Percentiles rank a stretch among this genome's conserved stretches.
phyloP scores from a whole-genome alignment of 768 basidiomycete genomes.

The Psilocybe azurescens region DNA sequence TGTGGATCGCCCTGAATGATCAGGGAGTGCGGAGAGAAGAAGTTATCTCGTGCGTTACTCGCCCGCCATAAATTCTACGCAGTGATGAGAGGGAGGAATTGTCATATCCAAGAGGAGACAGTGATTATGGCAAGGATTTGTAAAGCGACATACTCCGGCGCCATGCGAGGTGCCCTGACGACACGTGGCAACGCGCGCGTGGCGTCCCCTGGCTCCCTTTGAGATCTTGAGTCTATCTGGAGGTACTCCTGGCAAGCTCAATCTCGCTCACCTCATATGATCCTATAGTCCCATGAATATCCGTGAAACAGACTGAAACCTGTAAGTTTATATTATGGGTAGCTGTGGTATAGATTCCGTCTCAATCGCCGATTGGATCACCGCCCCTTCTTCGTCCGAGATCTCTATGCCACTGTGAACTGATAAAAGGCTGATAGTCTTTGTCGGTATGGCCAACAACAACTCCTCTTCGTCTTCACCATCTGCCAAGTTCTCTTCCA shows the following conservation, averaged over 20 bases:
- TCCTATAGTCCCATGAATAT: conserved; percentile 9
- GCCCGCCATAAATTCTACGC: neutral
- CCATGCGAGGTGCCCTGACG: conserved; percentile 25
- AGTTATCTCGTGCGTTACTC: neutral
- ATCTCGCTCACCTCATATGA: neutral
- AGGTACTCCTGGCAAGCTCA: neutral
- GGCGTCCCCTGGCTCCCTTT: conserved; percentile 10
- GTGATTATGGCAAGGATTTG: conserved; percentile 4
- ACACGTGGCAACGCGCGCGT: conserved; percentile 29
- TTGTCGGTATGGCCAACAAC: conserved; percentile 20
- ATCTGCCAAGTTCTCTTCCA: neutral
- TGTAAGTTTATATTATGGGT: conserved; percentile 7
- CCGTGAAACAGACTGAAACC: conserved; percentile 11
- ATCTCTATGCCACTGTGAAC: conserved; percentile 3
- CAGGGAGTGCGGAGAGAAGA: neutral
- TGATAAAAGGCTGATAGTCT: conserved; percentile 21
- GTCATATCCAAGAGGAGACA: neutral
- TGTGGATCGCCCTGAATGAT: neutral
- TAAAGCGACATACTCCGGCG: conserved; percentile 2
- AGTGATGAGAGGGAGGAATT: neutral
- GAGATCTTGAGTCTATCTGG: neutral
- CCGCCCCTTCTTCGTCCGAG: conserved; percentile 7
- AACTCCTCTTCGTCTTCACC: conserved; percentile 6
- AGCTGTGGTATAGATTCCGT: conserved; percentile 15
- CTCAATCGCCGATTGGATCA: conserved; percentile 27